A percentile compares a stretch with the other conserved stretches of the same genome.
phyloP scores from a whole-genome alignment of 1,284 basidiomycete species.

The Naganishia sp. region DNA sequence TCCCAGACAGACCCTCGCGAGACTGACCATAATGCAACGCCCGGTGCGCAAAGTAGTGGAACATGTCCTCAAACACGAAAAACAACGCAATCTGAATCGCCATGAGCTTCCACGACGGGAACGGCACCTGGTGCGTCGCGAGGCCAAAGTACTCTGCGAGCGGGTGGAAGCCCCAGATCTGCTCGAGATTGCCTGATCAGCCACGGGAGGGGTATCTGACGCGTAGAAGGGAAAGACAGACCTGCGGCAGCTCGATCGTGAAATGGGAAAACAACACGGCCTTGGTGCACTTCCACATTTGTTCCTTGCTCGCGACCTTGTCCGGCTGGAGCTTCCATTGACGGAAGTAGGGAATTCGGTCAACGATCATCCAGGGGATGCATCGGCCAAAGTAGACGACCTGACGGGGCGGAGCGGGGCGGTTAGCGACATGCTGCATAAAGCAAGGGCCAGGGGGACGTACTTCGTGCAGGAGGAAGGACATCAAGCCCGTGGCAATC shows the following conservation, averaged over 20 bases:
- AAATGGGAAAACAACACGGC: conserved; percentile 94
- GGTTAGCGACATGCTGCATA: not conserved
- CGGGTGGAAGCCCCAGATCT: conserved; percentile 98
- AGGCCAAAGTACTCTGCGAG: conserved; percentile 87
- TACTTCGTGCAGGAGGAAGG: conserved; percentile 91
- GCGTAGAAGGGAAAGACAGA: conserved; percentile 51
- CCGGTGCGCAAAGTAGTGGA: conserved; percentile 79
- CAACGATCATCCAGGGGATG: conserved; percentile 94
- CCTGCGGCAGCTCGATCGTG: conserved; percentile 87
- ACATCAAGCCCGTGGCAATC: conserved; percentile 91
- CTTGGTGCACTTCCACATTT: conserved; percentile 97
- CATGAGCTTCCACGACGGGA: conserved; percentile 72
- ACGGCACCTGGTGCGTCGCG: conserved; percentile 88
- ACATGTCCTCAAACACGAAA: conserved; percentile 95
- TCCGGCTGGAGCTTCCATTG: conserved; percentile 90
- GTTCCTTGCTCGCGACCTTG: conserved; percentile 74
- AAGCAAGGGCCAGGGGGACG: conserved; percentile 39
- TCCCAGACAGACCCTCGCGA: not conserved
- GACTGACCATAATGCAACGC: conserved; percentile 75
- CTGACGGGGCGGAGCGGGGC: conserved; percentile 53
- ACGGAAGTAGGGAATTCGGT: conserved; percentile 87
- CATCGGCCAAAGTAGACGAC: conserved; percentile 95
- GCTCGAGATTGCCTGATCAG: conserved; percentile 6
- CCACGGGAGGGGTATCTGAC: too few species aligned
- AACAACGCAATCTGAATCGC: conserved; percentile 81